Percentiles rank a stretch among this genome's conserved stretches.
phyloP scores from a whole-genome alignment of 73 alveolate genomes.

The Loxodes magnus region DNA sequence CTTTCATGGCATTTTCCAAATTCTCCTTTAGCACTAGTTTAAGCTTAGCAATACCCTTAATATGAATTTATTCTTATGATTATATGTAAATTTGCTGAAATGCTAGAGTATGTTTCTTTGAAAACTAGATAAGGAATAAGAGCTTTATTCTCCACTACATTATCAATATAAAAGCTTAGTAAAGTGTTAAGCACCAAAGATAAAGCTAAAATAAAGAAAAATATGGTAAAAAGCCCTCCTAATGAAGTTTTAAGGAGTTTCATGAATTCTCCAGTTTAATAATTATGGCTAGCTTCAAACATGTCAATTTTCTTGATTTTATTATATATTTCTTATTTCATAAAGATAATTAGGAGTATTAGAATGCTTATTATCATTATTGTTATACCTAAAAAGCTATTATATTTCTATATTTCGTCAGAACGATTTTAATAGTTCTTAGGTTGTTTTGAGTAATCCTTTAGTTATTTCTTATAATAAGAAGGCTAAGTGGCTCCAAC shows the following conservation, averaged over 20 bases:
- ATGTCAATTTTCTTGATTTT: background rate
- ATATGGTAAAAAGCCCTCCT: conserved; percentile 5
- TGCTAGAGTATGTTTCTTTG: background rate
- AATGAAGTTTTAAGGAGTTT: background rate
- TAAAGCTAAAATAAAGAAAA: background rate
- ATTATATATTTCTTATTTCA: background rate
- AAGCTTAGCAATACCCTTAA: conserved; percentile 1
- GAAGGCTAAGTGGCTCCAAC: conserved; percentile 1
- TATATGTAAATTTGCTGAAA: background rate
- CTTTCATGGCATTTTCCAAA: background rate
- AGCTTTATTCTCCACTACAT: conserved; percentile 10
- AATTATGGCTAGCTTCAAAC: conserved; percentile 1
- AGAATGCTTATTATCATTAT: background rate
- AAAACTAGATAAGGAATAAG: background rate
- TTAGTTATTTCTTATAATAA: background rate
- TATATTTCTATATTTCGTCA: background rate
- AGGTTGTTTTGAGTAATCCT: background rate
- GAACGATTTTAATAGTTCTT: background rate
- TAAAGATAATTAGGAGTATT: background rate
- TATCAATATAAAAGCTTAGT: background rate
- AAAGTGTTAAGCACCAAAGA: background rate
- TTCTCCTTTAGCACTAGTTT: background rate
- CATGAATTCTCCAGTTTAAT: background rate
- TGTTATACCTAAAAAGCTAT: background rate
- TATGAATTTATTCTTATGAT: background rate